Percentiles rank a stretch among this genome's conserved stretches.
These are phyloP conservation scores for Nematodospora valgi DNA, from an alignment of 805 yeast species.

Conservation along the genomic window DNA sequence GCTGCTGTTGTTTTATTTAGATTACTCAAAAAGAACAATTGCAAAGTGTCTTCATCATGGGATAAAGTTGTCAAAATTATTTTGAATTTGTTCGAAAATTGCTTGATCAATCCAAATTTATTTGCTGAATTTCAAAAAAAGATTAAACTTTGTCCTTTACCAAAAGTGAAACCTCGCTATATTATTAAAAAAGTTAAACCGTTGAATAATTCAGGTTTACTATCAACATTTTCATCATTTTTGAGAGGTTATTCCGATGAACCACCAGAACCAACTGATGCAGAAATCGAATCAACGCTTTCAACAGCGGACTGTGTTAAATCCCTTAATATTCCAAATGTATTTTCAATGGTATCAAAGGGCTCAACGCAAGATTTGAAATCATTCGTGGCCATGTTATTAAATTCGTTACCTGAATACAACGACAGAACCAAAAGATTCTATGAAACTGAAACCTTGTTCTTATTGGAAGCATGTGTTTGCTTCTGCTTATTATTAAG, in stretches of 20 bases:
- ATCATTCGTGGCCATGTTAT: slow-evolving; percentile 25
- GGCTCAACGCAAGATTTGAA: slow-evolving; percentile 32
- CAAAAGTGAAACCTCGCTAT: slow-evolving; percentile 63
- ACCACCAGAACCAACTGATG: slow-evolving; percentile 87
- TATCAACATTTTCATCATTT: slow-evolving; percentile 89
- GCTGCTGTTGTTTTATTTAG: slow-evolving; percentile 84
- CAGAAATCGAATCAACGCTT: slow-evolving; percentile 82
- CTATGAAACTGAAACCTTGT: slow-evolving; percentile 46
- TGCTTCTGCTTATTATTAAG: slow-evolving; percentile 32
- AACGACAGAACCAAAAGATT: slow-evolving; percentile 30
- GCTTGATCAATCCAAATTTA: slow-evolving; percentile 59
- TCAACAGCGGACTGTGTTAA: slow-evolving; percentile 81
- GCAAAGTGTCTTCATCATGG: slow-evolving; percentile 59
- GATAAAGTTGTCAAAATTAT: slow-evolving; percentile 53
- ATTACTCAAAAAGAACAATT: slow-evolving; percentile 57
- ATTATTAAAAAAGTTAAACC: slow-evolving; percentile 61
- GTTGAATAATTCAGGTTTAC: slow-evolving; percentile 70
- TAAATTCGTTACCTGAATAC: slow-evolving; percentile 25
- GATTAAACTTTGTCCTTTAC: slow-evolving; percentile 49
- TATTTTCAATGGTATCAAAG: slow-evolving; percentile 51
- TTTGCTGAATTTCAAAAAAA: slow-evolving; percentile 63
- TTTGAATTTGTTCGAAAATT: slow-evolving; percentile 65
- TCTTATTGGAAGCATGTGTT: slow-evolving; percentile 43
- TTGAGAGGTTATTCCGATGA: slow-evolving; percentile 85
- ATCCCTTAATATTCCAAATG: slow-evolving; percentile 56